A percentile compares a stretch with the other conserved stretches of the same genome.
Evolutionary conservation across 1,284 basidiomycete genomes (phyloP).

Genomic region (Trichosporon inkin): DNA sequence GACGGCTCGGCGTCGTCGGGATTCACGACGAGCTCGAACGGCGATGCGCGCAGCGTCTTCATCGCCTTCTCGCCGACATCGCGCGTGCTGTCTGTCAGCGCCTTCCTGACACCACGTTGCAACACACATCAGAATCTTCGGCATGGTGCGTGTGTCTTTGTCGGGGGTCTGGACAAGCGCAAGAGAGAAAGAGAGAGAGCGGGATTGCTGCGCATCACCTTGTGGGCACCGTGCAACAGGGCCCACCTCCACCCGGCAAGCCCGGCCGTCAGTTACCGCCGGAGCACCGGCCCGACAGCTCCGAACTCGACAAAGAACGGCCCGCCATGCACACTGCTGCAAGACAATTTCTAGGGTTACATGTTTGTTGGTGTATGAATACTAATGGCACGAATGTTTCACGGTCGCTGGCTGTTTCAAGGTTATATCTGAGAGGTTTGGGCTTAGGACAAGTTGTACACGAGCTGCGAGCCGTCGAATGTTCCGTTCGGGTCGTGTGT

Average conservation of each 20-base stretch:
- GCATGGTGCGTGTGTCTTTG: constrained; percentile 16
- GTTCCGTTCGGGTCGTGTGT: constrained; percentile 21
- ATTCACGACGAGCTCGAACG: constrained; percentile 59
- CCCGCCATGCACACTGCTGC: not conserved
- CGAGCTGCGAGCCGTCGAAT: constrained; percentile 17
- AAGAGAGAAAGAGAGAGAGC: no score
- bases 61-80: constrained; percentile 68
- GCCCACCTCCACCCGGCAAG: not conserved
- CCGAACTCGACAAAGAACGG: not conserved
- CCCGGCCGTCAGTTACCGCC: not conserved
- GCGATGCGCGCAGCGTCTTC: constrained; percentile 55
- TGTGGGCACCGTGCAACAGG: not conserved
- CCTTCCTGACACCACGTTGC: not conserved
- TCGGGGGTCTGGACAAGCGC: not conserved
- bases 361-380: not conserved
- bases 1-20: constrained; percentile 62
- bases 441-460: not conserved
- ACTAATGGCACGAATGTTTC: not conserved
- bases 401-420: not conserved
- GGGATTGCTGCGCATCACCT: not conserved
- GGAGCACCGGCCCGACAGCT: not conserved
- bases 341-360: constrained; percentile 4
- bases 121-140: constrained; percentile 34
- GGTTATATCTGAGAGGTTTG: not conserved
- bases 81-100: constrained; percentile 35